Conservation (phyloP, 345 rosid species). For the Physaria fendleri region DNA sequence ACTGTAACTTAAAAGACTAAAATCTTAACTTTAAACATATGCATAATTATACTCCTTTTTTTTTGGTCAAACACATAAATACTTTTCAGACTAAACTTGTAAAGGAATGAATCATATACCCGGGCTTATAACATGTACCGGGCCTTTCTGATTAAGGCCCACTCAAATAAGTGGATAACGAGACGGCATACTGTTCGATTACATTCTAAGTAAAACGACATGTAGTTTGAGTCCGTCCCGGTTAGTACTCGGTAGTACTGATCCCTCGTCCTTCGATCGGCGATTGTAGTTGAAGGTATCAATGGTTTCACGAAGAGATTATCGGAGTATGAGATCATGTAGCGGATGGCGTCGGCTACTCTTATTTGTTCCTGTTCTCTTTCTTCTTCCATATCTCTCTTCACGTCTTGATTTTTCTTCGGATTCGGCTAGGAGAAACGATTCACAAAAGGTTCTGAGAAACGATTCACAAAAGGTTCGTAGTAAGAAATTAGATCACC, state of each 20-base stretch:
- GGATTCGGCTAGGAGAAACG: conserved; percentile 16
- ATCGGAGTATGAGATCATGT: conserved; percentile 47
- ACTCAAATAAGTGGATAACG: too few species aligned
- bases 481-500: conserved; percentile 55
- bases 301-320: conserved; percentile 33
- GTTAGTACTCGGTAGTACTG: neutral
- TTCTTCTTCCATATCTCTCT: conserved; percentile 53
- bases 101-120: too few species aligned
- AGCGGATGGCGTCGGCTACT: conserved; percentile 63
- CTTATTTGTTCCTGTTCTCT: conserved; percentile 44
- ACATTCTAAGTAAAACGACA: neutral
- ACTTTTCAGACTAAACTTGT: conserved; percentile 2
- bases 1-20: conserved; percentile 20
- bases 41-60: conserved; percentile 30
- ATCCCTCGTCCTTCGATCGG: neutral
- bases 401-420: conserved; percentile 50
- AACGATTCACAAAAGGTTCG: conserved; percentile 27
- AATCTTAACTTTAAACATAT: conserved; percentile 22
- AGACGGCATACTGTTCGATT: neutral
- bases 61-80: too few species aligned
- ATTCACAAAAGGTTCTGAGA: conserved; percentile 27
- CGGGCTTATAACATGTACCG: neutral
- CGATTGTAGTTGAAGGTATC: neutral
- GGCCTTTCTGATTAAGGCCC: neutral
- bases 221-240: neutral